phyloP scores from a whole-genome alignment of 306 rosid species.

The Glycyrrhiza uralensis region DNA sequence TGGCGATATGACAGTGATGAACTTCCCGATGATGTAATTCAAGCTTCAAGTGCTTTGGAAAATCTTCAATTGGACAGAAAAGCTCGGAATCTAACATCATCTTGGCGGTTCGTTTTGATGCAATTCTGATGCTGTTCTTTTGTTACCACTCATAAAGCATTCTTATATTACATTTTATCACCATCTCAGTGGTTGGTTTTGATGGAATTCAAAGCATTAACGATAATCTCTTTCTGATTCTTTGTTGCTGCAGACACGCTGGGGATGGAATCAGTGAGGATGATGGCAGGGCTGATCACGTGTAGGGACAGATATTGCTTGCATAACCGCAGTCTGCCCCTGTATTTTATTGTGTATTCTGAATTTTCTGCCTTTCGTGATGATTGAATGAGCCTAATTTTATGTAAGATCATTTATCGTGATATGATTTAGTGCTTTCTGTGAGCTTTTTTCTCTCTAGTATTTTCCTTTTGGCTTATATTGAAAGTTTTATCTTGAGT shows the following conservation, averaged over 20 bases:
- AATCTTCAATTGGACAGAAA: conserved; percentile 94
- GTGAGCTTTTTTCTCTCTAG: conserved; percentile 23
- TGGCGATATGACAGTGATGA: conserved; percentile 93
- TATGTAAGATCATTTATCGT: conserved; percentile 40
- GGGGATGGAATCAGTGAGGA: conserved; percentile 71
- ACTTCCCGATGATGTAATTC: conserved; percentile 75
- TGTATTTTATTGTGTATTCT: conserved; percentile 51
- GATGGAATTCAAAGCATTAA: conserved; percentile 3
- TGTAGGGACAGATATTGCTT: conserved; percentile 37
- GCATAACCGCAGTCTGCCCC: conserved; percentile 25
- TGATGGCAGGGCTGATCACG: conserved; percentile 77
- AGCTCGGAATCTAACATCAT: conserved; percentile 94
- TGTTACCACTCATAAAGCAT: not conserved
- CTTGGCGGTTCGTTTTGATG: conserved; percentile 83
- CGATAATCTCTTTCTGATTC: not conserved
- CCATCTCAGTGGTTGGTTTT: not conserved
- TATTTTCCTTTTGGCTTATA: not conserved
- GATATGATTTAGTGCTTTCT: conserved; percentile 45
- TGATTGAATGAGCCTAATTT: conserved; percentile 37
- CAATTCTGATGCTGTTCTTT: not conserved
- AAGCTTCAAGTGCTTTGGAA: conserved; percentile 86
- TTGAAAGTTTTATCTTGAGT: not conserved
- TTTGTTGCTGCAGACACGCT: conserved; percentile 60
- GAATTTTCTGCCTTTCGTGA: conserved; percentile 20
- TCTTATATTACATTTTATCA: not conserved